phyloP scores from a whole-genome alignment of 148 eudicot species.

The Gaultheria prostrata region DNA sequence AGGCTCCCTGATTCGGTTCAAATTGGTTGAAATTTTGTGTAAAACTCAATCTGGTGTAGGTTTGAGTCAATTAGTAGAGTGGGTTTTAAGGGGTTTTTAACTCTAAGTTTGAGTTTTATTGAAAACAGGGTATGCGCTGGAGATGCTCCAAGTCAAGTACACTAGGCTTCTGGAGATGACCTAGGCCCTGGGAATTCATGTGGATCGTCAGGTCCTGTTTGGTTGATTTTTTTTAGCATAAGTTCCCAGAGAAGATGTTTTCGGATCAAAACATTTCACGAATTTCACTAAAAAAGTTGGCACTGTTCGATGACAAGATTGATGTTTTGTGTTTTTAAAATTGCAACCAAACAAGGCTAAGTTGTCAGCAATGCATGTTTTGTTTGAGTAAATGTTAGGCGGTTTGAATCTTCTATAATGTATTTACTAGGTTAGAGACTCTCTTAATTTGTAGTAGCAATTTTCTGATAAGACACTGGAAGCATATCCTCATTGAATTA shows the following conservation, averaged over 20 bases:
- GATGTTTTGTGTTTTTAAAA: not conserved
- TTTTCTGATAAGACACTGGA: not conserved
- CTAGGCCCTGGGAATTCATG: not conserved
- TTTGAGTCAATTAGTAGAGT: too few relatives aligned
- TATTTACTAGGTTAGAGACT: not conserved
- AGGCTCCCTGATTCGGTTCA: too few relatives aligned
- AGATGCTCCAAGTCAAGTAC: not conserved
- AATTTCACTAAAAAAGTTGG: not conserved
- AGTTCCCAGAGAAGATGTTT: not conserved
- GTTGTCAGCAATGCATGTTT: not conserved
- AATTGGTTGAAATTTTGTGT: too few relatives aligned
- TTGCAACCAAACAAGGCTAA: not conserved
- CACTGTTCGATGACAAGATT: not conserved
- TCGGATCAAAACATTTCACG: not conserved
- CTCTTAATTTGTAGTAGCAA: not conserved
- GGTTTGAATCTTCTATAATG: conserved; percentile 5
- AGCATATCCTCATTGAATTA: not conserved
- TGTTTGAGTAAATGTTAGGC: not conserved
- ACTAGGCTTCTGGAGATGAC: not conserved
- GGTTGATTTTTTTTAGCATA: not conserved
- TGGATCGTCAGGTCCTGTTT: not conserved
- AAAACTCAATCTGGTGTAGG: too few relatives aligned
- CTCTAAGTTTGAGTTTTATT: too few relatives aligned
- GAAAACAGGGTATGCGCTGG: too few relatives aligned
- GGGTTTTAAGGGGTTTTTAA: too few relatives aligned